Conservation (phyloP, 805 yeast species). For the Yarrowia bubula region DNA sequence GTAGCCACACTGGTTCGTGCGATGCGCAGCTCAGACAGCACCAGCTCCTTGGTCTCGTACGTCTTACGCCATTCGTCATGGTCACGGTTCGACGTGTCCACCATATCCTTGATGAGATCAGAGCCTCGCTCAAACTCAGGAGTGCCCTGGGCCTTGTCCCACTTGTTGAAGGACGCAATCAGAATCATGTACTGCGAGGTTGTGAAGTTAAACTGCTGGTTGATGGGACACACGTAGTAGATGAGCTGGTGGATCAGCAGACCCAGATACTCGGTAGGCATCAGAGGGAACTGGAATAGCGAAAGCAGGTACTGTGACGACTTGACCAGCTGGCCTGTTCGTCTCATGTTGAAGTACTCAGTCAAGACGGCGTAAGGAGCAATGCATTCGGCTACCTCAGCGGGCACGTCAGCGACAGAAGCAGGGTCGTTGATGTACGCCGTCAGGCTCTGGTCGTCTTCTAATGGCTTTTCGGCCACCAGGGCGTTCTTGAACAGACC, state of each 20-base stretch:
- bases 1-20: conserved; percentile 6
- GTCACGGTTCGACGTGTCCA: background rate
- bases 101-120: conserved; percentile 2
- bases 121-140: background rate
- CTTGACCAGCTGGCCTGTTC: conserved; percentile 23
- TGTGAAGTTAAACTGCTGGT: background rate
- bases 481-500: conserved; percentile 34
- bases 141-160: conserved; percentile 13
- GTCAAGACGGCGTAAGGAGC: conserved; percentile 39
- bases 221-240: background rate
- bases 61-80: conserved; percentile 14
- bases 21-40: background rate
- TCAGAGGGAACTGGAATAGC: conserved; percentile 35
- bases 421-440: conserved; percentile 23
- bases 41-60: background rate
- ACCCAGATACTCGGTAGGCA: conserved; percentile 33
- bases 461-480: conserved; percentile 27
- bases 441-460: conserved; percentile 25
- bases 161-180: conserved; percentile 9
- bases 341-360: conserved; percentile 28
- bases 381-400: conserved; percentile 35
- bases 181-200: conserved; percentile 6
- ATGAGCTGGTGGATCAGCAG: conserved; percentile 29
- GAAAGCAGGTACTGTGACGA: conserved; percentile 33
- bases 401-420: conserved; percentile 28